These are phyloP conservation scores for Coemansia sp. DNA, from an alignment of 192 early-diverging fungal genomes.

Conservation along the genomic window DNA sequence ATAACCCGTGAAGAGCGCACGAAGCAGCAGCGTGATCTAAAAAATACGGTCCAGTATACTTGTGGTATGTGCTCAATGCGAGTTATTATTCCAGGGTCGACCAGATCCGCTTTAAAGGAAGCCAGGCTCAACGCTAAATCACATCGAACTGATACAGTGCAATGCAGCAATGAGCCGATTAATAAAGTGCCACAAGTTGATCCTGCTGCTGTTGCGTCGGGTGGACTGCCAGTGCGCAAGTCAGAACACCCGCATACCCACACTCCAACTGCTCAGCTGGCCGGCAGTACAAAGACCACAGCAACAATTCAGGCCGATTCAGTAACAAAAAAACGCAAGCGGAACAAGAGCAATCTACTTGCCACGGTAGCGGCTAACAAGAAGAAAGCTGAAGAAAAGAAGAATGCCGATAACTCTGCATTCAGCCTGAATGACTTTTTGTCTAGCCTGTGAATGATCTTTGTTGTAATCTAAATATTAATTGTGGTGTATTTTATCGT, in stretches of 20 bases:
- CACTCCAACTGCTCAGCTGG: background rate
- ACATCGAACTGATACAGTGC: background rate
- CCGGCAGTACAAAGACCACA: background rate
- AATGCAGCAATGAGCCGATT: conserved; percentile 24
- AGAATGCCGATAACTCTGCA: conserved; percentile 9
- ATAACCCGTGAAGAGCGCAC: conserved; percentile 11
- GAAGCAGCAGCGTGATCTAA: conserved; percentile 7
- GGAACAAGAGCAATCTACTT: conserved; percentile 45
- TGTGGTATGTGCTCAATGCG: conserved; percentile 31
- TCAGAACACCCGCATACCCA: background rate
- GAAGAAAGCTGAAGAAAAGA: conserved; percentile 38
- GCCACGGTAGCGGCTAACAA: conserved; percentile 46
- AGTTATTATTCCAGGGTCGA: conserved; percentile 32
- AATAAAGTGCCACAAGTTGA: conserved; percentile 12
- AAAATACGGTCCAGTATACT: conserved; percentile 30
- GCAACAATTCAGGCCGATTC: background rate
- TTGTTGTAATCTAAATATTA: background rate
- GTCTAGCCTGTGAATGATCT: conserved; percentile 17
- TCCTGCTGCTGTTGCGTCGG: background rate
- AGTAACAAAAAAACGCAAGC: conserved; percentile 42
- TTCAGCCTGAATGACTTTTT: conserved; percentile 43
- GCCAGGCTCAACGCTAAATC: conserved; percentile 19
- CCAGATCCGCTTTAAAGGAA: conserved; percentile 11
- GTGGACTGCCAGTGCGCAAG: background rate
- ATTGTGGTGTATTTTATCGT: background rate